Conservation (phyloP, 2,329 filamentous ascomycete species). For the Tolypocladium album region DNA sequence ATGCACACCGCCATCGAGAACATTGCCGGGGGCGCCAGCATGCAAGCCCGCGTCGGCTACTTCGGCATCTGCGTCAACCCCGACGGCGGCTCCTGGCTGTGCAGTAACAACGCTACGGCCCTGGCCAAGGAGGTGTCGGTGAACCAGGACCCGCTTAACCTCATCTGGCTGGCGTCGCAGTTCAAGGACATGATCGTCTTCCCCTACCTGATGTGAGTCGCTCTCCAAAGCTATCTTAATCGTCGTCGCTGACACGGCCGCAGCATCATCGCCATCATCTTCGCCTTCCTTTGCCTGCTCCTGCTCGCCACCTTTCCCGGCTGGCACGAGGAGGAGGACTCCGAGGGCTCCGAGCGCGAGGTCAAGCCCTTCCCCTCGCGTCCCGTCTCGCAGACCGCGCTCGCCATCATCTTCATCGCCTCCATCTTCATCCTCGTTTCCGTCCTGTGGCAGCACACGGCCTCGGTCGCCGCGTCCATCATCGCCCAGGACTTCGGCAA, state of each 20-base stretch:
- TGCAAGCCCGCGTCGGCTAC: conserved; percentile 91
- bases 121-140: conserved; percentile 81
- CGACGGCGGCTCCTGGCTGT: conserved; percentile 83
- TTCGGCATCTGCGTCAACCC: conserved; percentile 96
- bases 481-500: conserved; percentile 91
- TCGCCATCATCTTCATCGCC: conserved; percentile 81
- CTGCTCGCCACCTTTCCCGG: conserved; percentile 93
- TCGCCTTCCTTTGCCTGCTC: conserved; percentile 92
- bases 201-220: conserved; percentile 78
- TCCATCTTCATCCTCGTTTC: conserved; percentile 65
- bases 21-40: conserved; percentile 72
- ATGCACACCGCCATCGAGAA: conserved; percentile 78
- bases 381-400: conserved; percentile 81
- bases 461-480: conserved; percentile 86
- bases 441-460: conserved; percentile 85
- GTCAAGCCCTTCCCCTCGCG: conserved; percentile 90
- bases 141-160: conserved; percentile 89
- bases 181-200: conserved; percentile 99
- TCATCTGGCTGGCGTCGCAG: conserved; percentile 93
- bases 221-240: too few relatives aligned
- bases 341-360: conserved; percentile 71
- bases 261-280: conserved; percentile 94
- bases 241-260: background rate
- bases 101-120: conserved; percentile 92
- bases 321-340: conserved; percentile 88